Conservation (phyloP, 371 early-diverging fungal genomes). For the Mortierella sp. region DNA sequence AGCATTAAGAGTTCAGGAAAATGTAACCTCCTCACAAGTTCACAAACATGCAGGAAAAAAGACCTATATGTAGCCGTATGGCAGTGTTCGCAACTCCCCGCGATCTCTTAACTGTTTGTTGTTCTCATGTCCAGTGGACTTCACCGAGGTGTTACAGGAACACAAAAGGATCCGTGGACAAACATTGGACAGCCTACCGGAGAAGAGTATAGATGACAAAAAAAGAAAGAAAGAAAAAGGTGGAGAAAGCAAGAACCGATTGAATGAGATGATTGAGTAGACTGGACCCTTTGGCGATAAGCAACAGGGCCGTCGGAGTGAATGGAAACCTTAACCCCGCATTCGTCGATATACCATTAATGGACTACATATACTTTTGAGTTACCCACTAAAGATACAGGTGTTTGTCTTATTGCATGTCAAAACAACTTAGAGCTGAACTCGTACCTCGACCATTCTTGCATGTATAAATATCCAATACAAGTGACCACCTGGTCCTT, state of each 20-base stretch:
- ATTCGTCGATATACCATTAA: constrained; percentile 13
- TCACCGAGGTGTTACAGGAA: not conserved
- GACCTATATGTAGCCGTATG: too few relatives aligned
- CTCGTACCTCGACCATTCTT: not conserved
- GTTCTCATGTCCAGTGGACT: not conserved
- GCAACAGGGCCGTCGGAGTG: not conserved
- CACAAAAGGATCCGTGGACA: not conserved
- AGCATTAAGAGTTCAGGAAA: too few relatives aligned
- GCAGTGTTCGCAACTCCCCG: not conserved
- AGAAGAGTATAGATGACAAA: not conserved
- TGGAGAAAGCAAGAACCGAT: constrained; percentile 6
- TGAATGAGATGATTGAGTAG: not conserved
- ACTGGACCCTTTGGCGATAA: constrained; percentile 1
- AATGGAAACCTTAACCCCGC: constrained; percentile 29
- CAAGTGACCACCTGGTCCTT: not conserved
- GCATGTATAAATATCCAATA: not conserved
- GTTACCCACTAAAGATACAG: not conserved
- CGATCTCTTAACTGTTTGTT: not conserved
- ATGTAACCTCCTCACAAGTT: not conserved
- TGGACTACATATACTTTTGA: not conserved
- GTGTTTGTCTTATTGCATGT: not conserved
- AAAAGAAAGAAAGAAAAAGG: constrained; percentile 2
- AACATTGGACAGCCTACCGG: not conserved
- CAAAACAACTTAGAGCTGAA: not conserved
- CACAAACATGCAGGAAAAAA: not conserved